Base-by-base conservation (phyloP, 1,284 basidiomycete genomes). In the Heterobasidion irregulare region DNA sequence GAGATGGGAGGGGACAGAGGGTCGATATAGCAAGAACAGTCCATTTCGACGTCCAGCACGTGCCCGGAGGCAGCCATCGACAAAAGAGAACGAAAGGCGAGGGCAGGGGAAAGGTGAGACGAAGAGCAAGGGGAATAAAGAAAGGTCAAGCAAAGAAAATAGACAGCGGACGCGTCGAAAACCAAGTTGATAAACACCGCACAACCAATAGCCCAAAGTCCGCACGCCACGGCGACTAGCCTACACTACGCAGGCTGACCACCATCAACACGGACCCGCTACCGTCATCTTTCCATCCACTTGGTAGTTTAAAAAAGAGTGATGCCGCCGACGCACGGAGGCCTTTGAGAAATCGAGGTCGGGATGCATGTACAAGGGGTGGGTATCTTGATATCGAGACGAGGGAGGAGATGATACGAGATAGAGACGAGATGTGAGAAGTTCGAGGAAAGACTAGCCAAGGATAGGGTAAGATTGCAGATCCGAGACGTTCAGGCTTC, bases 141-240 rank as follows among this genome's bases (percentile, higher is more conserved):
- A 46, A 56, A 45, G 48, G 48, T 36, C 52, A 16, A 36, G n/a
- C 18, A 57, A 53, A 69, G 65, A 67, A 64, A 68, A 56, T 57
- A 61, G 64, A 61, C 62, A 61, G 64, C 61, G 55, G 59, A 55
- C 15, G 53, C 64, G 58, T 61, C 56, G 64, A 66, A 73, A 66
- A 64, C 57, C 63, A 70, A 75, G 69, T 70, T 68, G 69, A 76
- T 75, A 75, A 76, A 73, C 70, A 76, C 66, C 68, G 66, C 68
- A 74, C 79, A 81, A 82, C 79, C 76, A 82, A 81, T 75, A 82
- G 77, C 80, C 80, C 79, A 80, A 75, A 60, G 63, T 65, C 67
- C 65, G 65, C 63, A 61, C 57, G 56, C 59, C 68, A 74, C 79
- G 81, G 81, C 79, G 75, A 82, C 81, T 75, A 82, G 77, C 80